phyloP scores from a whole-genome alignment of 2,329 filamentous ascomycete genomes.

The Aspergillus sergii region DNA sequence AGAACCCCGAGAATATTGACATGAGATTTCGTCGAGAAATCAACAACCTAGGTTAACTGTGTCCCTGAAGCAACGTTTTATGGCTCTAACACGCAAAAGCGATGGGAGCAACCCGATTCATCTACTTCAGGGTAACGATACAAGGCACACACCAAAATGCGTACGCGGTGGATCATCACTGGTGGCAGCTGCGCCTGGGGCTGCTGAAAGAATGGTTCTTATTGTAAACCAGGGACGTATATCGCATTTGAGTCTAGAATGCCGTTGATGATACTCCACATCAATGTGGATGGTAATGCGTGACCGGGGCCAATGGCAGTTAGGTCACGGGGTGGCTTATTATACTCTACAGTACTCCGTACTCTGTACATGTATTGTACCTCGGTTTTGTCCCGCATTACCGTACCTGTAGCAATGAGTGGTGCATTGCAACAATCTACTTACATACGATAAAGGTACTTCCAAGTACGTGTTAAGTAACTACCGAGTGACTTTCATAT shows the following conservation, averaged over 20 bases:
- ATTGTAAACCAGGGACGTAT: not conserved
- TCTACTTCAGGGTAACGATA: conserved; percentile 2
- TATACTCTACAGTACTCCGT: not conserved
- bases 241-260: not conserved
- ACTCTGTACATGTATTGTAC: too few species aligned
- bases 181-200: not conserved
- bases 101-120: not conserved
- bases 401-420: too few species aligned
- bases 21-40: not conserved
- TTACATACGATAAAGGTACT: not conserved
- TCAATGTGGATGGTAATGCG: not conserved
- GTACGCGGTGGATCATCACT: conserved; percentile 10
- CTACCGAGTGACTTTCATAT: not conserved
- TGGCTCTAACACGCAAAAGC: not conserved
- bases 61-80: too few species aligned
- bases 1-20: not conserved
- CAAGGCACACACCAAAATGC: conserved; percentile 6
- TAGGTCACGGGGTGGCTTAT: not conserved
- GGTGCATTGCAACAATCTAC: not conserved
- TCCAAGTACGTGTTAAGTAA: not conserved
- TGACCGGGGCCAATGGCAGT: not conserved
- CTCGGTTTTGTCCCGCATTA: too few species aligned
- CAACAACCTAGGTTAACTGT: not conserved
- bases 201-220: not conserved
- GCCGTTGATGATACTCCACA: conserved; percentile 2